Base-by-base conservation (phyloP, 306 rosid genomes). In the Prunus campanulata region DNA sequence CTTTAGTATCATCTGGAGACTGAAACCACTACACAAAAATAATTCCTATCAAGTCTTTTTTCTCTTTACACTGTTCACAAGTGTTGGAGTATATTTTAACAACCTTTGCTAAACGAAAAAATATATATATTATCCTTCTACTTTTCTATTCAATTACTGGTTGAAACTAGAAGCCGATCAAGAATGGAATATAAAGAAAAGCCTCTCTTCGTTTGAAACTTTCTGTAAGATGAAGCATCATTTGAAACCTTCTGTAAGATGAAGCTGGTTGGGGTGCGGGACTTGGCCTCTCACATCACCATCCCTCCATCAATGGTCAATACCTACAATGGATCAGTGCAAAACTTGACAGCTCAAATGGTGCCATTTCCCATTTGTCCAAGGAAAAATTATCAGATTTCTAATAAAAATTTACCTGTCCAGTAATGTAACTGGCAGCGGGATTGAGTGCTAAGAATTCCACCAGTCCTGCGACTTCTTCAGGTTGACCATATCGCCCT, bases 401-500 rank as follows among this genome's bases (percentile, higher is more conserved):
- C 24, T 13, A 16, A 69, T 10, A 3, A 18, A 44, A 20, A 52
- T 6, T 29, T 60, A 82, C 98, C 96, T 95, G 97, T 70, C 98
- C 97, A 29, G 97, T 95, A 59, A 95, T 90, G 79, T 92, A 95
- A 80, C 95, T 76, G 74, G 98, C 89, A 48, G 97, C 96, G 60
- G 91, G 96, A 81, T 83, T 90, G 55, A 92, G 92, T 12, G 97
- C 98, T 73, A 95, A 88, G 78, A 95, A 92, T 78, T 95, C 93
- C 74, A 92, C 98, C 67, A 95, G 88, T 74, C 97, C 97, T 71
- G 97, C 97, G 20, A 95, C 97, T 89, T 95, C 98, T 85, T 95
- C 97, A 2, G 97, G 97, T 61, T 85, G 97, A 65, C 98, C 97
- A 77, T 90, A 95, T 74, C 96, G 86, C 70, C 97, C 97, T 95